Base-by-base conservation (phyloP, 2,329 filamentous ascomycete genomes). In the Orbilia brochopaga region DNA sequence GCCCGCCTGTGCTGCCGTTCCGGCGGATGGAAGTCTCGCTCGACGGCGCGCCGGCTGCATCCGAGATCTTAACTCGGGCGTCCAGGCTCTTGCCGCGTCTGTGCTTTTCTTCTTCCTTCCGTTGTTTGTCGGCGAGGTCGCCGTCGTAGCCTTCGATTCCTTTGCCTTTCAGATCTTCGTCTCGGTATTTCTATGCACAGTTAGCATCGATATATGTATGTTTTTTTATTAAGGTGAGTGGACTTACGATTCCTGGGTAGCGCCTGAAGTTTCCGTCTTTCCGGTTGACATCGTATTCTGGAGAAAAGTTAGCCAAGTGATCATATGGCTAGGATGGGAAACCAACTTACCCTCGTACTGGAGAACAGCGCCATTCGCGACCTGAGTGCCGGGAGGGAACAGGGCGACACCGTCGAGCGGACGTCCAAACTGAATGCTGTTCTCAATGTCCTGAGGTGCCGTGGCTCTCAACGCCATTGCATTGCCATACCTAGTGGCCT, bases 401-500 rank as follows among this genome's bases (percentile, higher is more conserved):
- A 58, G 21, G 2, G 73, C 73, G n/a, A 69, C 63, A 1, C 67
- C 73, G 13, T 74, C 67, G n/a, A 74, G 67, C 13, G 73, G 73
- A 55, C 73, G 73, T 4, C 62, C 60, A 21, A 66, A 72, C 24
- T 67, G 46, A 23, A 74, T 37, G 30, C 67, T 63, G 23, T 74
- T 72, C 27, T 67, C 61, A 30, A 74, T 69, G 51, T 73, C 61
- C 37, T 67, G 60, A 11, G 60, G 60, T 17, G 62, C 52, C 4
- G 73, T 74, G 3, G 73, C 73, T 40, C 35, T 58, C 54, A 74
- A 65, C 35, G 73, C 73, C 58, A 73, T 59, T 52, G 61, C 61
- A 64, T 73, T 74, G 13, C 66, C 67, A 51, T 69, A 63, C 55
- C 54, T 69, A 57, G 69, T 67, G 60, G 73, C 73, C n/a, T 63